phyloP scores from a whole-genome alignment of 2,329 filamentous ascomycete species.

The Ophiostoma tasmaniense region DNA sequence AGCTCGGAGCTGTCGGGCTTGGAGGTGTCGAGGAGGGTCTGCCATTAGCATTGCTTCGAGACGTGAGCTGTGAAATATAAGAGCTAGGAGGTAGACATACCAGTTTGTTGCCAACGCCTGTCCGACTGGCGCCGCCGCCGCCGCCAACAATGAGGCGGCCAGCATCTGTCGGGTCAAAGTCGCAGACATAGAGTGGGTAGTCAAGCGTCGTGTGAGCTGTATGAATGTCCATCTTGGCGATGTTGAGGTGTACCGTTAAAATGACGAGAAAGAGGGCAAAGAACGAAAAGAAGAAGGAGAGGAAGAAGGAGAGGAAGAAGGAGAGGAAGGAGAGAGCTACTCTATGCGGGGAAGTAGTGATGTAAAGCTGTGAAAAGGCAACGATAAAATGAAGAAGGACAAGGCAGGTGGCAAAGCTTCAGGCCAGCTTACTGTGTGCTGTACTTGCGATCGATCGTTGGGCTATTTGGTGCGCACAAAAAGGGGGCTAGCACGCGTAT shows the following conservation, averaged over 20 bases:
- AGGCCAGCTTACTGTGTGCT: neutral
- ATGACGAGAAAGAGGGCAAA: neutral
- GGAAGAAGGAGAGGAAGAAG: neutral
- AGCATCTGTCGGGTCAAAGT: slow-evolving; percentile 76
- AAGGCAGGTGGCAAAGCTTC: neutral
- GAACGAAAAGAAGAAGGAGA: neutral
- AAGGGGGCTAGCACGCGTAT: neutral
- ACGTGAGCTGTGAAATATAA: neutral
- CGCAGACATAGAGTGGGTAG: slow-evolving; percentile 80
- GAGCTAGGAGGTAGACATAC: slow-evolving; percentile 37
- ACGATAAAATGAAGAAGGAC: neutral
- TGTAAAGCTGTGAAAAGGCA: neutral
- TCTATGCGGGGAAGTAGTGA: neutral
- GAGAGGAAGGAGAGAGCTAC: neutral
- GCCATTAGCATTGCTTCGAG: neutral
- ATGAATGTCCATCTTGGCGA: slow-evolving; percentile 28
- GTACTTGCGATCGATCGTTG: neutral
- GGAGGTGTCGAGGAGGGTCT: slow-evolving; percentile 67
- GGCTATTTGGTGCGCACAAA: neutral
- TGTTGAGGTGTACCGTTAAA: neutral
- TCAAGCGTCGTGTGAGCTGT: slow-evolving; percentile 58
- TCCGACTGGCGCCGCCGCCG: slow-evolving; percentile 74
- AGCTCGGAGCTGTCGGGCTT: slow-evolving; percentile 51
- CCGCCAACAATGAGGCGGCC: slow-evolving; percentile 73
- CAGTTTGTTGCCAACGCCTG: slow-evolving; percentile 80